Evolutionary conservation across 2,329 filamentous ascomycete species (phyloP).

Genomic region (Eutypa lata): DNA sequence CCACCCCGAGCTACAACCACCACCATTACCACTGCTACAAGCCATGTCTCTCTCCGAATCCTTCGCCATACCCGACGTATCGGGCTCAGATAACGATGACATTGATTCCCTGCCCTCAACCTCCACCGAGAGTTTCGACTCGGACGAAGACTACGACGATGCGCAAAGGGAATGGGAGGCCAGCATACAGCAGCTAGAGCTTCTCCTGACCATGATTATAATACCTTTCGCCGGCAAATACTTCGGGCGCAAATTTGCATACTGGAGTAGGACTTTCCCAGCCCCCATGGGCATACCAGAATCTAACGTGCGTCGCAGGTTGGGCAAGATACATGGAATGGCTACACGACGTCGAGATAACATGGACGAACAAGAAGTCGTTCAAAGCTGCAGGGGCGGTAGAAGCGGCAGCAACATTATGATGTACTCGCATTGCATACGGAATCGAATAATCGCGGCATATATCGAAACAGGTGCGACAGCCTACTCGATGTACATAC

Average conservation of each 20-base stretch:
- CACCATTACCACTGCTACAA: slow-evolving; percentile 17
- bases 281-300: neutral
- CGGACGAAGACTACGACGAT: slow-evolving; percentile 69
- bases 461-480: neutral
- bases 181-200: slow-evolving; percentile 87
- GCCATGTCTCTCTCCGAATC: slow-evolving; percentile 42
- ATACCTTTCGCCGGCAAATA: slow-evolving; percentile 95
- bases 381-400: slow-evolving; percentile 63
- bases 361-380: slow-evolving; percentile 57
- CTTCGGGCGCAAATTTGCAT: slow-evolving; percentile 89
- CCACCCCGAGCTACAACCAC: slow-evolving; percentile 6
- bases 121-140: slow-evolving; percentile 46
- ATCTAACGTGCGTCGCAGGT: slow-evolving; percentile 46
- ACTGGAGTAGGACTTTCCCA: slow-evolving; percentile 71
- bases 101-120: slow-evolving; percentile 63
- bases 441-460: neutral
- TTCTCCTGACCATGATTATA: slow-evolving; percentile 89
- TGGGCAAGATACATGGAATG: slow-evolving; percentile 95
- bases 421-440: slow-evolving; percentile 12
- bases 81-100: slow-evolving; percentile 52
- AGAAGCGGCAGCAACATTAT: slow-evolving; percentile 57
- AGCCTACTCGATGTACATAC: neutral
- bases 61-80: slow-evolving; percentile 48
- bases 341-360: slow-evolving; percentile 78
- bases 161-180: slow-evolving; percentile 95